Percentiles rank a stretch among this genome's conserved stretches.
Evolutionary conservation across 2,329 filamentous ascomycete species (phyloP).

Genomic region (Nothophoma quercina): DNA sequence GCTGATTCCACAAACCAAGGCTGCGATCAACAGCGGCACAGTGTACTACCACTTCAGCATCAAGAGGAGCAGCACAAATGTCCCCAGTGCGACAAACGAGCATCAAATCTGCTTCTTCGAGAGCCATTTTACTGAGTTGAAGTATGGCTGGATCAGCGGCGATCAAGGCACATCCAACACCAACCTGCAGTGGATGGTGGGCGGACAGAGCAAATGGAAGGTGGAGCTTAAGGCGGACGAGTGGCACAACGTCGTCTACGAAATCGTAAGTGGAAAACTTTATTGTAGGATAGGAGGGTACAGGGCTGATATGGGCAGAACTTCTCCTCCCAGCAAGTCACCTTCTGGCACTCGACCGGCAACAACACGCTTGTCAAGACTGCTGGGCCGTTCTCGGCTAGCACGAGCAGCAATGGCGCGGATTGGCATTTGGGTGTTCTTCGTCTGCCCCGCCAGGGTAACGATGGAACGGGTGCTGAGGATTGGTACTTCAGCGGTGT

Average conservation of each 20-base stretch:
- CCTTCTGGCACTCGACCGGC: conserved; percentile 75
- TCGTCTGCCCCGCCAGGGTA: conserved; percentile 66
- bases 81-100: conserved; percentile 68
- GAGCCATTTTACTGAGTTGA: conserved; percentile 77
- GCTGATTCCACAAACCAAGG: conserved; percentile 73
- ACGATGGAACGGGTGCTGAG: conserved; percentile 61
- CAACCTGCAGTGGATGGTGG: conserved; percentile 70
- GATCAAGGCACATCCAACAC: conserved; percentile 59
- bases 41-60: conserved; percentile 78
- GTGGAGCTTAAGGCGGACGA: conserved; percentile 66
- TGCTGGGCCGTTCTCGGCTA: conserved; percentile 66
- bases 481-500: conserved; percentile 77
- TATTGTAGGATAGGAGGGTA: too few species aligned
- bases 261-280: conserved; percentile 66
- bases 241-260: conserved; percentile 80
- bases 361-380: conserved; percentile 63
- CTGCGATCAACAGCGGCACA: conserved; percentile 70
- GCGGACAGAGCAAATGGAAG: conserved; percentile 68
- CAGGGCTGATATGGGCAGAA: conserved; percentile 51
- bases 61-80: conserved; percentile 65
- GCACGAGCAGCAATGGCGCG: conserved; percentile 70
- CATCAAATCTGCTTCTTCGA: conserved; percentile 73
- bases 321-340: conserved; percentile 68
- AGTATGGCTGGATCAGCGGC: conserved; percentile 68
- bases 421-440: conserved; percentile 78